These are phyloP conservation scores for Spinellus fusiger DNA, from an alignment of 192 early-diverging fungal species.

Conservation along the genomic window DNA sequence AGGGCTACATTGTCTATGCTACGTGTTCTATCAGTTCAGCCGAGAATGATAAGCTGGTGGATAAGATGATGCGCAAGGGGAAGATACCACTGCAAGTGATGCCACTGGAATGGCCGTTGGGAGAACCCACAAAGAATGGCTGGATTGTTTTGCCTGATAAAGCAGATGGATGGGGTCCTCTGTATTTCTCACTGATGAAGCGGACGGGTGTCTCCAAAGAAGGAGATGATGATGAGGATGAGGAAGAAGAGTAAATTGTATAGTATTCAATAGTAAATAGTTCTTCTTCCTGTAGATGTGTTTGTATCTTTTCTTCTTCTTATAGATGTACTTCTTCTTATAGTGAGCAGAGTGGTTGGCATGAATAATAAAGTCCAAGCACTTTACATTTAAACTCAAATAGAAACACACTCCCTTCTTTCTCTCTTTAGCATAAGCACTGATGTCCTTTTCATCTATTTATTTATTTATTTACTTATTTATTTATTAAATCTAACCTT, in stretches of 20 bases:
- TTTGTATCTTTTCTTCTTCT: no score
- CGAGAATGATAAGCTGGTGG: constrained; percentile 44
- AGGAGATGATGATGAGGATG: neutral
- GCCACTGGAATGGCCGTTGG: constrained; percentile 33
- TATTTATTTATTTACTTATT: no score
- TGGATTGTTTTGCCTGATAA: constrained; percentile 50
- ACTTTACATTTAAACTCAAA: no score
- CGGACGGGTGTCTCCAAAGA: constrained; percentile 9
- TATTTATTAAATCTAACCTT: no score
- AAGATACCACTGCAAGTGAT: constrained; percentile 25
- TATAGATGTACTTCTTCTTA: no score
- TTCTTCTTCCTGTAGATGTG: no score
- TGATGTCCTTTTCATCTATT: no score
- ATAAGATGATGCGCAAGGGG: constrained; percentile 36
- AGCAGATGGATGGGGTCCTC: constrained; percentile 46
- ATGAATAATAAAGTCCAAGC: no score
- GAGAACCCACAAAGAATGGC: constrained; percentile 43
- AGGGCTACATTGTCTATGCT: constrained; percentile 42
- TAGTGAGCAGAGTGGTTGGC: no score
- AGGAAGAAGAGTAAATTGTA: neutral
- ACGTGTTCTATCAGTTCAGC: constrained; percentile 44
- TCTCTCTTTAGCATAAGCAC: no score
- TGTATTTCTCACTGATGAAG: constrained; percentile 47
- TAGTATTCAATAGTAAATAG: neutral
- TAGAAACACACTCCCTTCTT: no score